These are phyloP conservation scores for Singerocomus rubriflavus DNA, from an alignment of 1,284 basidiomycete genomes.

Conservation along the genomic window DNA sequence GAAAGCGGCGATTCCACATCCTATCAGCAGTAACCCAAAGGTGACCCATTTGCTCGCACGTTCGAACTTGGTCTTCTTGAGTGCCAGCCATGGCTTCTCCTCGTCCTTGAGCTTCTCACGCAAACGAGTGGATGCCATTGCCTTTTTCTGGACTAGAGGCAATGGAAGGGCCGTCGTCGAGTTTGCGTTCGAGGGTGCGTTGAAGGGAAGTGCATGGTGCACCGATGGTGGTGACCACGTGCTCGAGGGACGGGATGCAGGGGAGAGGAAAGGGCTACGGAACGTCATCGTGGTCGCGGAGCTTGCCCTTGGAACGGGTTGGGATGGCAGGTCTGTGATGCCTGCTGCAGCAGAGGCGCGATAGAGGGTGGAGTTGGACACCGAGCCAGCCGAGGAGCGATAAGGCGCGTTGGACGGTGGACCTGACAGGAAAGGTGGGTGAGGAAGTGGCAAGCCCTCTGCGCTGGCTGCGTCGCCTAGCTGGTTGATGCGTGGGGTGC, in stretches of 20 bases:
- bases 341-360: slow-evolving; percentile 28
- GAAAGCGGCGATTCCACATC: slow-evolving; percentile 40
- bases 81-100: slow-evolving; percentile 53
- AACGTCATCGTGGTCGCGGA: slow-evolving; percentile 52
- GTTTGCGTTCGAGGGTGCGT: slow-evolving; percentile 32
- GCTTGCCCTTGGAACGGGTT: slow-evolving; percentile 35
- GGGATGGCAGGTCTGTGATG: slow-evolving; percentile 9
- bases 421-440: slow-evolving; percentile 52
- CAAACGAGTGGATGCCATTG: slow-evolving; percentile 48
- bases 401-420: slow-evolving; percentile 40
- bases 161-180: slow-evolving; percentile 34
- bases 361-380: slow-evolving; percentile 25
- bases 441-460: slow-evolving; percentile 38
- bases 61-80: slow-evolving; percentile 32
- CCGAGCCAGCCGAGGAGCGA: slow-evolving; percentile 25
- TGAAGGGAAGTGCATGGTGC: slow-evolving; percentile 28
- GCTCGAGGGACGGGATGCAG: slow-evolving; percentile 60
- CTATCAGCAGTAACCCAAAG: slow-evolving; percentile 40
- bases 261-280: slow-evolving; percentile 65
- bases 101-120: slow-evolving; percentile 43
- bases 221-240: slow-evolving; percentile 54
- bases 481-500: slow-evolving; percentile 10
- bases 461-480: slow-evolving; percentile 26
- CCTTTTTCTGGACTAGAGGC: slow-evolving; percentile 41
- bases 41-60: slow-evolving; percentile 45